phyloP scores from a whole-genome alignment of 345 rosid species.

The Zanthoxylum bungeanum region DNA sequence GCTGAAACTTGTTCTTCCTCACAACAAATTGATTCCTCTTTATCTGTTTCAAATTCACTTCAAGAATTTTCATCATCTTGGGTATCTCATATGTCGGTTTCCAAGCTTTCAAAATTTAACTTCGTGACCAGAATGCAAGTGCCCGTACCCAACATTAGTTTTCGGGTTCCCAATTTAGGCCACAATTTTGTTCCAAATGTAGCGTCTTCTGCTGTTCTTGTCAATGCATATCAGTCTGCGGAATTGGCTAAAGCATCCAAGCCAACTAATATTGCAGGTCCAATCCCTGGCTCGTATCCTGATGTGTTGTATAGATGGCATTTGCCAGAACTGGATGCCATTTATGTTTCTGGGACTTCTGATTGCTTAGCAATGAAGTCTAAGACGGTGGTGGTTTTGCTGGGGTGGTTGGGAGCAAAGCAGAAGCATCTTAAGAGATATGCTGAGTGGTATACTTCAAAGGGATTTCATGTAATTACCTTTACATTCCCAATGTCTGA shows the following conservation, averaged over 20 bases:
- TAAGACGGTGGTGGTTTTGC: conserved; percentile 83
- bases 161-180: conserved; percentile 30
- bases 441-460: conserved; percentile 93
- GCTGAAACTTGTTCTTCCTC: too few relatives aligned
- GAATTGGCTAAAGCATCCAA: conserved; percentile 66
- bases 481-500: conserved; percentile 90
- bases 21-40: conserved; percentile 29
- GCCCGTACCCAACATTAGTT: conserved; percentile 57
- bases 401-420: conserved; percentile 98
- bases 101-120: conserved; percentile 62
- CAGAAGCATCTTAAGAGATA: conserved; percentile 91
- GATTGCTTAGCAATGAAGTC: conserved; percentile 59
- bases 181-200: conserved; percentile 24
- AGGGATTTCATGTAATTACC: conserved; percentile 89
- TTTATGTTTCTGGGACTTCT: conserved; percentile 51
- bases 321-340: conserved; percentile 64
- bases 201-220: conserved; percentile 47
- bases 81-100: conserved; percentile 51
- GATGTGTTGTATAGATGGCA: conserved; percentile 86
- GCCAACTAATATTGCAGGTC: conserved; percentile 31
- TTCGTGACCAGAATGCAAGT: conserved; percentile 51
- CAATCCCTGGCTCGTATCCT: conserved; percentile 38
- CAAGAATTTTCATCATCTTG: conserved; percentile 43
- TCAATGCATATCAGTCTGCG: conserved; percentile 59
- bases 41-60: conserved; percentile 32